Evolutionary conservation across 352 stramenopile species (phyloP).

Genomic region (Phytopythium sindhum): DNA sequence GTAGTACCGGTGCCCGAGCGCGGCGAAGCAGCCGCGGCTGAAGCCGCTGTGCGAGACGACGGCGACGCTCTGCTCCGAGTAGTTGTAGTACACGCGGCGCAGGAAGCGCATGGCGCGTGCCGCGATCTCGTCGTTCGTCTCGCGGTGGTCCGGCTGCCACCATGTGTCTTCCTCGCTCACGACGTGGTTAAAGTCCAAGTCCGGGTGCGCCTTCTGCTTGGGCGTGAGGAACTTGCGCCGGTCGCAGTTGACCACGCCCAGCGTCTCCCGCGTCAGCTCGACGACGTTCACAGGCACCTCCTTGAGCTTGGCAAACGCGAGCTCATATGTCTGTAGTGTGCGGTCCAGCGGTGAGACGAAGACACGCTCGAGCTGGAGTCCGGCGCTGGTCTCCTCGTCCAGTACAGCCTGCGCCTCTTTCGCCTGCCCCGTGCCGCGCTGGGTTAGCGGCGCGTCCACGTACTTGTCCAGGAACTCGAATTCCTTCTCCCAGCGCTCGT

Average conservation of each 20-base stretch:
- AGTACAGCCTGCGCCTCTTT: constrained; percentile 32
- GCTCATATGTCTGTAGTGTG: constrained; percentile 58
- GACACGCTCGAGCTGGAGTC: constrained; percentile 48
- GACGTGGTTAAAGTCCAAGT: constrained; percentile 51
- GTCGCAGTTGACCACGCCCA: constrained; percentile 65
- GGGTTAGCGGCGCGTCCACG: constrained; percentile 56
- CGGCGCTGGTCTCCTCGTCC: constrained; percentile 37
- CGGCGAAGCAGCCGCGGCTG: constrained; percentile 52
- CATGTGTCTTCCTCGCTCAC: constrained; percentile 46
- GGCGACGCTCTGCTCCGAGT: constrained; percentile 31
- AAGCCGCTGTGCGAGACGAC: constrained; percentile 73
- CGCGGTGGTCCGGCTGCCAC: constrained; percentile 51
- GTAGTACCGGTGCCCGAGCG: constrained; percentile 62
- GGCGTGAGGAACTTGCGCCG: constrained; percentile 36
- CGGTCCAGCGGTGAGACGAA: constrained; percentile 68
- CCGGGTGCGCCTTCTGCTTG: constrained; percentile 37
- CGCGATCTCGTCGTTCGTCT: constrained; percentile 61
- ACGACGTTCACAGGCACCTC: constrained; percentile 45
- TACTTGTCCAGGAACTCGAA: constrained; percentile 49
- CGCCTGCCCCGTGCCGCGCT: constrained; percentile 33
- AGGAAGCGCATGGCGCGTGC: constrained; percentile 46
- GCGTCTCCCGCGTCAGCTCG: constrained; percentile 58
- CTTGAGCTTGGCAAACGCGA: constrained; percentile 24
- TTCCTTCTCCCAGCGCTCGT: constrained; percentile 43
- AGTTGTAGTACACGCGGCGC: constrained; percentile 35